phyloP scores from a whole-genome alignment of 139 green algal genomes.

The Haematococcus lacustris region DNA sequence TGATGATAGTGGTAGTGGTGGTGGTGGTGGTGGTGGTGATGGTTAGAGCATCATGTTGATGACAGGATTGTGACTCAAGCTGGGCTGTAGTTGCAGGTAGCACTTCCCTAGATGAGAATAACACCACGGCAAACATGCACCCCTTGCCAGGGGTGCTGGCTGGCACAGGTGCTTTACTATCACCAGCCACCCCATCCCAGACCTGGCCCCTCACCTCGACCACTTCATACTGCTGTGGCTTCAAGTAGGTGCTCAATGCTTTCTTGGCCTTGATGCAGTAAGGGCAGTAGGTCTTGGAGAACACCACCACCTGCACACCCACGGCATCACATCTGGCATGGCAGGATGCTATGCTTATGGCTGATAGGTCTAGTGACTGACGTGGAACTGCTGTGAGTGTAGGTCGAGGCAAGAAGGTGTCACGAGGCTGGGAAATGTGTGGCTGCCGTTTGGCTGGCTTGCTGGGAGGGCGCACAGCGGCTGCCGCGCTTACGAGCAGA shows the following conservation, averaged over 20 bases:
- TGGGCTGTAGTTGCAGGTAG: neutral
- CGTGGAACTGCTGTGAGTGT: neutral
- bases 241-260: neutral
- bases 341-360: neutral
- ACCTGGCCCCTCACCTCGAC: neutral
- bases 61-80: too few relatives aligned
- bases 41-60: too few relatives aligned
- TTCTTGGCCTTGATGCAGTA: constrained; percentile 48
- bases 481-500: too few relatives aligned
- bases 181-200: neutral
- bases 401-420: neutral
- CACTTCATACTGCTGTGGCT: neutral
- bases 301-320: constrained; percentile 20
- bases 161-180: neutral
- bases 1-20: neutral
- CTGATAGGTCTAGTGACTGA: neutral
- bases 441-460: too few relatives aligned
- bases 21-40: neutral
- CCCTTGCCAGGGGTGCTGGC: neutral
- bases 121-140: neutral
- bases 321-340: neutral
- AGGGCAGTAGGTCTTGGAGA: constrained; percentile 32
- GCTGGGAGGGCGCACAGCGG: too few relatives aligned
- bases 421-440: too few relatives aligned
- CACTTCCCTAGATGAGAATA: neutral